phyloP scores from a whole-genome alignment of 805 yeast genomes.

The Pichia nanzhaoensis region DNA sequence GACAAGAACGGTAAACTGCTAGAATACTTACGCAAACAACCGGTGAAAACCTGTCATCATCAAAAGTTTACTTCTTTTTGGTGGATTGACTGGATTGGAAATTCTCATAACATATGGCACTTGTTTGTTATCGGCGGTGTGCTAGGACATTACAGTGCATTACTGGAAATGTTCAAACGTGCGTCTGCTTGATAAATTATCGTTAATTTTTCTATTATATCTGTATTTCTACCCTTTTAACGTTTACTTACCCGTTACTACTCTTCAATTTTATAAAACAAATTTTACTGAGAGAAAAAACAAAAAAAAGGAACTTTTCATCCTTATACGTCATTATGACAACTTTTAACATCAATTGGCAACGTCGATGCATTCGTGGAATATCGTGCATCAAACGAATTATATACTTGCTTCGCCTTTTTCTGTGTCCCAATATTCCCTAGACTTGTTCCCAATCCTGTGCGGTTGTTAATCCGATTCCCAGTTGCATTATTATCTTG shows the following conservation, averaged over 20 bases:
- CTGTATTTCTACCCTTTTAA: background rate
- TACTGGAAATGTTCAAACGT: slow-evolving; percentile 58
- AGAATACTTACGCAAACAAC: slow-evolving; percentile 37
- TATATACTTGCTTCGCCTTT: too few species aligned
- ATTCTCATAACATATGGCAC: slow-evolving; percentile 94
- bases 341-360: slow-evolving; percentile 8
- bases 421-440: background rate
- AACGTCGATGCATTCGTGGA: slow-evolving; percentile 9
- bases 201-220: background rate
- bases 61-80: slow-evolving; percentile 47
- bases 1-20: slow-evolving; percentile 25
- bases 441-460: background rate
- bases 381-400: slow-evolving; percentile 11
- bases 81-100: slow-evolving; percentile 76
- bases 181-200: slow-evolving; percentile 5
- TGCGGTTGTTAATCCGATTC: background rate
- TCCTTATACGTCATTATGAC: background rate
- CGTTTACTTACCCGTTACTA: background rate
- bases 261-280: background rate
- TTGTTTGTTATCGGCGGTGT: slow-evolving; percentile 82
- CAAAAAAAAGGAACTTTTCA: too few species aligned
- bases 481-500: background rate
- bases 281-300: background rate
- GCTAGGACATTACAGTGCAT: slow-evolving; percentile 79
- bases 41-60: slow-evolving; percentile 29